Evolutionary conservation across 169 alveolate species (phyloP), one percentile per base, ranked within the genome.

Genomic region (Cryptosporidium viatorum): DNA sequence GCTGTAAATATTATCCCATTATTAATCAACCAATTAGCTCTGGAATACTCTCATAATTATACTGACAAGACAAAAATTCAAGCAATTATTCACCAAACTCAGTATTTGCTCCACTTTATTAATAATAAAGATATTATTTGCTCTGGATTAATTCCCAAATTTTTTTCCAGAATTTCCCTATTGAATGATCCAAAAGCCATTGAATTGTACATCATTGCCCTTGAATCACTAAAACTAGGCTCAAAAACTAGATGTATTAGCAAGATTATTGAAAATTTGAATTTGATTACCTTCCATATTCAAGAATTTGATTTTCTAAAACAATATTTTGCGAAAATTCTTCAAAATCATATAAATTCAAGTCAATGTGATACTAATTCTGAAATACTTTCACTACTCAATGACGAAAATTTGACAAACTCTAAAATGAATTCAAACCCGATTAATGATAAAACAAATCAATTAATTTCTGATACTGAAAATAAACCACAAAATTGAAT

Each of bases 261-360:
- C 37, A 74, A 59, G 37, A 35, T 74, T 31, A 39, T 37, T 26
- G 86, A 74, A 18, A 58, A 52, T 29, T 33, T 52, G 48, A 35
- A 59, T 33, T 58, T 74, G 14, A 60, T 74, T 12, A 35, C 50
- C 7, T 55, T 21, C 48, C 86, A 74, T 60, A 74, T 74, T 23
- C 58, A 74, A 43, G 86, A 74, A 59, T 74, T 58, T 74, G 62
- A 52, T 35, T 35, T 60, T 21, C 21, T 74, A 55, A 74, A 59
- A 12, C 41, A 74, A 43, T 74, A 33, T 74, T 74, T 74, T 23
- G 33, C 31, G n/a, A 58, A 52, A 58, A 23, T 74, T 18, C 37
- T 74, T 14, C 33, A 59, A 18, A 74, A 74, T 39, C 23, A 43
- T 68, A 37, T 21, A 23, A 45, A 33, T 18, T 48, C 85, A 16